A percentile compares a stretch with the other conserved stretches of the same genome.
phyloP scores from a whole-genome alignment of 1,284 basidiomycete species.

The Ceratobasidium theobromae region DNA sequence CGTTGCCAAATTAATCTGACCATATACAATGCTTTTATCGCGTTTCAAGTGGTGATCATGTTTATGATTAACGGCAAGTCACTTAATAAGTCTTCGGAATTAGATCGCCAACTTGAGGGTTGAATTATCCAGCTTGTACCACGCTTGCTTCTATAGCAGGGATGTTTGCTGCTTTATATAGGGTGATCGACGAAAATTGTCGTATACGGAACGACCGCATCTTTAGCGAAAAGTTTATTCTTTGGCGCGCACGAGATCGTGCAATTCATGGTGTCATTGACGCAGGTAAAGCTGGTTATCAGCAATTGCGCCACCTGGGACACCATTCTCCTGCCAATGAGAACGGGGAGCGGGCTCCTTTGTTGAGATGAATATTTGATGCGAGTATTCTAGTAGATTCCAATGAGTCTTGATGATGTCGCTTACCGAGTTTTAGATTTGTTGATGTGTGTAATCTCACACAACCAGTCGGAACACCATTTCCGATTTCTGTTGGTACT shows the following conservation, averaged over 20 bases:
- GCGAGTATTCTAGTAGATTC: not conserved
- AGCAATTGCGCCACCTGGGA: constrained; percentile 5
- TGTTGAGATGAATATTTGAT: constrained; percentile 26
- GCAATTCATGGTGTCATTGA: constrained; percentile 24
- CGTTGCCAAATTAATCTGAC: not conserved
- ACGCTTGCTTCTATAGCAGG: constrained; percentile 33
- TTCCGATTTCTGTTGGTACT: not conserved
- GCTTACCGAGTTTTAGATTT: too few species aligned
- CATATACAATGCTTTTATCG: not conserved
- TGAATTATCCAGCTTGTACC: constrained; percentile 8
- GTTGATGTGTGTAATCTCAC: too few species aligned
- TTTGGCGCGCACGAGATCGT: constrained; percentile 32
- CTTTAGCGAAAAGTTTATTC: constrained; percentile 10
- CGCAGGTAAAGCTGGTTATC: constrained; percentile 12
- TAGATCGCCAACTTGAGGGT: not conserved
- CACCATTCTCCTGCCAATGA: constrained; percentile 4
- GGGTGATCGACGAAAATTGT: constrained; percentile 31
- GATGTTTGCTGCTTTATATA: constrained; percentile 24
- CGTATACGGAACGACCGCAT: constrained; percentile 34
- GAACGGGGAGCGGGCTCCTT: constrained; percentile 28
- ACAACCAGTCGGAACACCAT: not conserved
- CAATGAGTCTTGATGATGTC: too few species aligned
- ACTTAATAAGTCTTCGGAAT: not conserved
- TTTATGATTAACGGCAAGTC: constrained; percentile 72
- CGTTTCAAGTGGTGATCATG: constrained; percentile 70